Evolutionary conservation across 2,329 filamentous ascomycete species (phyloP).

Genomic region (Coniochaeta hoffmannii): DNA sequence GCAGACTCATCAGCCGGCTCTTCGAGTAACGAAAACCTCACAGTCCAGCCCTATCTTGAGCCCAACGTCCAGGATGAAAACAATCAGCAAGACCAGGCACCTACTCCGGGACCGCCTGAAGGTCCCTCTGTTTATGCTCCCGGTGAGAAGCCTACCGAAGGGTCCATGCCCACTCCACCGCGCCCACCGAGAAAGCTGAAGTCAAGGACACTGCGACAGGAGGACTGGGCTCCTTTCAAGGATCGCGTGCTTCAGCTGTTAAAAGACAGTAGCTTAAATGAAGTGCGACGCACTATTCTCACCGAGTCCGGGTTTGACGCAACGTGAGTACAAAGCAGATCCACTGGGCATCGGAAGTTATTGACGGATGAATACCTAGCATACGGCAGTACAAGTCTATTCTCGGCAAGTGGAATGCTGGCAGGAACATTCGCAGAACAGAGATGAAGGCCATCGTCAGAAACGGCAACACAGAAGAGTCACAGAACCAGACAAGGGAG

Average conservation of each 20-base stretch:
- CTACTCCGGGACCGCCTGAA: too few species aligned
- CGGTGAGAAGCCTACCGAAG: neutral
- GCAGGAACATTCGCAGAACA: neutral
- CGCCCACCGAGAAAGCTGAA: neutral
- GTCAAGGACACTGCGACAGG: neutral
- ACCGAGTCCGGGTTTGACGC: neutral
- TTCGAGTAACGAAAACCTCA: too few species aligned
- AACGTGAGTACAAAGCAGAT: too few species aligned
- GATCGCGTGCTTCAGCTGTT: neutral
- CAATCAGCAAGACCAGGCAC: too few species aligned
- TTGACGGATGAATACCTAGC: neutral
- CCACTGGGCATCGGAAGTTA: too few species aligned
- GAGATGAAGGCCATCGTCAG: slow-evolving; percentile 3
- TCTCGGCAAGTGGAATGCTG: neutral
- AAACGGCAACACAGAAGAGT: neutral
- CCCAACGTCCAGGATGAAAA: too few species aligned
- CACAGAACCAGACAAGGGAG: neutral
- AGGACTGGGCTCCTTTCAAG: neutral
- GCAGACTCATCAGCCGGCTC: too few species aligned
- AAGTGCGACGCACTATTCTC: neutral
- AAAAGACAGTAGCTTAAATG: neutral
- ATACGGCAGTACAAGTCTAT: neutral
- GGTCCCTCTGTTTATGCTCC: too few species aligned
- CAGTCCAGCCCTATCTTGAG: neutral
- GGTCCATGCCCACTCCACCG: neutral